Base-by-base conservation (phyloP, 805 yeast genomes). In the Wickerhamiella kurtzmanii region DNA sequence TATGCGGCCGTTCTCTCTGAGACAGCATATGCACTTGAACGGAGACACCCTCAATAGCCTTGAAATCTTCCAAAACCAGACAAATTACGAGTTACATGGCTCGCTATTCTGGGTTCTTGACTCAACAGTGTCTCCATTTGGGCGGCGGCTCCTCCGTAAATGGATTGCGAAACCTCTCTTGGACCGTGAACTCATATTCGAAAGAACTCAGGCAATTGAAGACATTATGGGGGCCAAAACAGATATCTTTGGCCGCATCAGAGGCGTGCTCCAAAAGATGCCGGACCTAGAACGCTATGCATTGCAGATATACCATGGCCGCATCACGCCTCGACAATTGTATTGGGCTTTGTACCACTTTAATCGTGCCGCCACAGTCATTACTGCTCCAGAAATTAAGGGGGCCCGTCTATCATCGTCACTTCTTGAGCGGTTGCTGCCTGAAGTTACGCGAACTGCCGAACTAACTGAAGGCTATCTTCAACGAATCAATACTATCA, bases 121-220 rank as follows among this genome's bases (percentile, higher is more conserved):
- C 59, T 87, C 82, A 53, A 84, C 97, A 0, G 65, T 76, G 32
- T 84, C 97, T 0, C 69, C 72, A 22, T 81, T 80, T 61, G 98
- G 98, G 0, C 72, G 69, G 41, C 64, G 95, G 46, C 55, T 76
- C 49, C 60, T 92, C 13, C 68, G 71, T 22, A 66, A 73, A 36
- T 92, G 98, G 98, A 64, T 88, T 0, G 69, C 77, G 1, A 68
- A 72, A 50, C 98, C 98, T 1, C 67, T 88, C 19, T 63, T 75
- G 0, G 70, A 77, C 39, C 65, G 69, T 25, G 68, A 64, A 1
- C 64, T 64, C 6, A 81, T 92, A 2, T 70, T 73, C 47, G 68
- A 70, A n/a, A 70, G 98, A 21, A 64, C 73, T 0, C 74, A 73
- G 37, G 86, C 94, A 0, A 71, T 80, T 3, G 71, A 70, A 19